A percentile compares a stretch with the other conserved stretches of the same genome.
phyloP scores from a whole-genome alignment of 2,329 filamentous ascomycete species.

The Diaporthe nobilis region DNA sequence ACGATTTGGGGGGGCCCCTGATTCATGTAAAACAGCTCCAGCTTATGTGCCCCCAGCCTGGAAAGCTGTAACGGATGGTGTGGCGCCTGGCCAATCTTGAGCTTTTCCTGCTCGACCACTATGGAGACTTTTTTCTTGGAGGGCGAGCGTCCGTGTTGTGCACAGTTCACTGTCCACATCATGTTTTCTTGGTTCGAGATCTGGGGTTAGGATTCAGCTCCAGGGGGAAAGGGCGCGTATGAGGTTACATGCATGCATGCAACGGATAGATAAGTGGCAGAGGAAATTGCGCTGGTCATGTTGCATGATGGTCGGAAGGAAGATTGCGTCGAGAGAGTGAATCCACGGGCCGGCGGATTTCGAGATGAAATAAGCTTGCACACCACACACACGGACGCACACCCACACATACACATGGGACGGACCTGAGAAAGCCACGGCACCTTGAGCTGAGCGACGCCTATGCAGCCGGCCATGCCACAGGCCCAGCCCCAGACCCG shows the following conservation, averaged over 20 bases:
- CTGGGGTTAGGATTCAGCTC: background rate
- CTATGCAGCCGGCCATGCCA: background rate
- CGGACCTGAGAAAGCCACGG: conserved; percentile 22
- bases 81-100: conserved; percentile 17
- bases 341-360: conserved; percentile 12
- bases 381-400: background rate
- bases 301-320: conserved; percentile 12
- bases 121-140: background rate
- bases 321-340: background rate
- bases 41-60: conserved; percentile 6
- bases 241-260: conserved; percentile 16
- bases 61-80: conserved; percentile 30
- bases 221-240: conserved; percentile 14
- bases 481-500: conserved; percentile 2
- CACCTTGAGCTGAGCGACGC: conserved; percentile 16
- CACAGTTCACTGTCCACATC: background rate
- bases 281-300: conserved; percentile 24
- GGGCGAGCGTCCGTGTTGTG: background rate
- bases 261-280: background rate
- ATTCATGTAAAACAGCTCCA: conserved; percentile 33
- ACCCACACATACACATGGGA: conserved; percentile 7
- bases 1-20: conserved; percentile 15
- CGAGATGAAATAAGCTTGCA: conserved; percentile 20
- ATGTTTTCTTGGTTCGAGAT: conserved; percentile 14
- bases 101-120: background rate